Evolutionary conservation across 371 early-diverging fungal species (phyloP), one percentile per base, ranked within the genome.

Genomic region (Massospora cicadina): DNA sequence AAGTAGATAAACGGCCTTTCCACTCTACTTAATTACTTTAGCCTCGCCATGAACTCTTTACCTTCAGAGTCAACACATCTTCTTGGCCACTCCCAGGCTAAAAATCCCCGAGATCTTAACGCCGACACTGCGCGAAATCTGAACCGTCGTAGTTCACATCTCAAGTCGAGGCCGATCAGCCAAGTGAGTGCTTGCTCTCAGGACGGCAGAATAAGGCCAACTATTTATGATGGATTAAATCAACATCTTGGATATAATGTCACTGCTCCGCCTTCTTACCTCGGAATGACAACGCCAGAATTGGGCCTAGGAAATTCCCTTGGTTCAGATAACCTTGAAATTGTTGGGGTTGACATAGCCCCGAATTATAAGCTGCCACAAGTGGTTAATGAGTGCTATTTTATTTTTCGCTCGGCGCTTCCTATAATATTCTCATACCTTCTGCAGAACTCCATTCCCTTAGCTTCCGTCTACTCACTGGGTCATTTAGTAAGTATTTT

Each of bases 401-500:
- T 62, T 25, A 25, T 62, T 17, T 33, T 43, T 23, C 13, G 27
- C 25, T 2, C 17, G 43, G 33, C 62, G 23, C 23, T 62, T 23
- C 70, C 70, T 10, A 60, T 65, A 2, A 30, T 60, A 3, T 54
- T 70, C 13, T 55, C 68, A 13, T 67, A 65, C 33, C 24, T 67
- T 2, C 33, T 70, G 31, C 66, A 67, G 31, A 55, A 65, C 13
- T 17, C 63, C 24, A 60, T 70, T 21, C 60, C 65, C 23, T 30
- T 67, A 54, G 32, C 60, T 17, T 58, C 60, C 60, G 66, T 70
- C 2, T 63, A 60, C 57, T 54, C 63, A 3, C 63, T 70, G 28
- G 70, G 70, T n/a, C 70, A 70, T 66, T 33, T 67, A 60, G 70
- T 67, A 63, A 64, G 26, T 27, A 13, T 43, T 43, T n/a, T 60